phyloP scores from a whole-genome alignment of 306 rosid species.

The Sicyos baderoa region DNA sequence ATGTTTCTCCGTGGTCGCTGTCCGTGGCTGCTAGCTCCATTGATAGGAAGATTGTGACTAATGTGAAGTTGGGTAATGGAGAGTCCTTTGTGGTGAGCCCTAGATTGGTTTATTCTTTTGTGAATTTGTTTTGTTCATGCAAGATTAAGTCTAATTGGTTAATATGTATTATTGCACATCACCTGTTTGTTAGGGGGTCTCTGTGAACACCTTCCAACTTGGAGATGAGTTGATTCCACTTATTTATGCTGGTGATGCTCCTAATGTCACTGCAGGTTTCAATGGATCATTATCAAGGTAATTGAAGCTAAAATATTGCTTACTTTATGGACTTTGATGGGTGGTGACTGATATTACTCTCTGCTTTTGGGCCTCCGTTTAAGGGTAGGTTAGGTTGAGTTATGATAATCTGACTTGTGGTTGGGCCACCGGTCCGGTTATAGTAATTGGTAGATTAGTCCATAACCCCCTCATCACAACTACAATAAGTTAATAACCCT shows the following conservation, averaged over 20 bases:
- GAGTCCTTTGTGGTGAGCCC: constrained; percentile 27
- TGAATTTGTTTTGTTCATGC: neutral
- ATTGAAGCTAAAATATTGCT: neutral
- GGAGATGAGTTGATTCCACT: constrained; percentile 11
- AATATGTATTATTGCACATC: neutral
- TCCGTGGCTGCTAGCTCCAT: constrained; percentile 39
- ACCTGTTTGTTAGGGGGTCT: constrained; percentile 20
- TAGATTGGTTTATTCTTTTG: neutral
- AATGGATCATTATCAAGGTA: constrained; percentile 14
- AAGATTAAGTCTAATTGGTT: neutral
- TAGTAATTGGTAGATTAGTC: too few species aligned
- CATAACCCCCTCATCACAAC: too few species aligned
- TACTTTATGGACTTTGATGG: neutral
- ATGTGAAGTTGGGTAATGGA: constrained; percentile 31
- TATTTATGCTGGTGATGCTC: constrained; percentile 22
- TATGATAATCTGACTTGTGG: too few species aligned
- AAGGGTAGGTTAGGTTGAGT: too few species aligned
- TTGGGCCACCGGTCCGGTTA: too few species aligned
- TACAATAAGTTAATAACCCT: too few species aligned
- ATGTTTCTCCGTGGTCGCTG: constrained; percentile 39
- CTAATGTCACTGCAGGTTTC: constrained; percentile 19
- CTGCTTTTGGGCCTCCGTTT: too few species aligned
- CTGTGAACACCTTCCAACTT: constrained; percentile 19
- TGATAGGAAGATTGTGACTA: constrained; percentile 37
- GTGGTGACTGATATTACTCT: neutral